Conservation (phyloP, 1,284 basidiomycete species). For the Schizopora paradoxa region DNA sequence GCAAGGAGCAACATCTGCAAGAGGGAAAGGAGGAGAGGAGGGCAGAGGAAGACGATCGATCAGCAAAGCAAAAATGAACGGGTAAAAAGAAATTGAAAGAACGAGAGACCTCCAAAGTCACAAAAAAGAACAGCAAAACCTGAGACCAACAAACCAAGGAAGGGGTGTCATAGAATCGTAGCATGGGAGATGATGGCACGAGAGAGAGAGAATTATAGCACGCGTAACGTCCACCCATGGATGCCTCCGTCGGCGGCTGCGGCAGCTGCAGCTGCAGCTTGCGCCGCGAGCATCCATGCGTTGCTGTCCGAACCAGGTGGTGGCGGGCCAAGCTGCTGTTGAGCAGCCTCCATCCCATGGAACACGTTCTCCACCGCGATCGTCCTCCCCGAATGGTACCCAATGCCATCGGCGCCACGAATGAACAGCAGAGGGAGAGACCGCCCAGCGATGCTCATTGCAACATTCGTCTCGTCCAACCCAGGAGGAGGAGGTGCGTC, state of each 20-base stretch:
- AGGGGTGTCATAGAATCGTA: no score
- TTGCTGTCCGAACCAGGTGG: conserved; percentile 39
- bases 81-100: background rate
- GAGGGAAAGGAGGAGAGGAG: background rate
- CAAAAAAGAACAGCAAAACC: no score
- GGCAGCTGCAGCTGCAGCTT: conserved; percentile 36
- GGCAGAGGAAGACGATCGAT: no score
- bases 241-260: conserved; percentile 49
- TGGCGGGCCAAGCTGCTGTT: no score
- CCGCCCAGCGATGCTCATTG: conserved; percentile 46
- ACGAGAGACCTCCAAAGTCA: no score
- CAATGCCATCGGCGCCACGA: conserved; percentile 69
- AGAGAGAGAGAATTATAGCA: conserved; percentile 51
- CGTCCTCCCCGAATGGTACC: conserved; percentile 79
- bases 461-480: conserved; percentile 19
- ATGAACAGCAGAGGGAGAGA: conserved; percentile 70
- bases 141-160: no score
- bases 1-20: conserved; percentile 15
- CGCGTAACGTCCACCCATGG: conserved; percentile 70
- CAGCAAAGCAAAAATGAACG: no score
- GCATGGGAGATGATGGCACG: no score
- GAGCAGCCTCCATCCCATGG: conserved; percentile 57
- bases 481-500: conserved; percentile 36
- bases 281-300: conserved; percentile 62
- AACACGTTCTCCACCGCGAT: conserved; percentile 81